phyloP scores from a whole-genome alignment of 163 green algal species.

The Scenedesmus sp. region DNA sequence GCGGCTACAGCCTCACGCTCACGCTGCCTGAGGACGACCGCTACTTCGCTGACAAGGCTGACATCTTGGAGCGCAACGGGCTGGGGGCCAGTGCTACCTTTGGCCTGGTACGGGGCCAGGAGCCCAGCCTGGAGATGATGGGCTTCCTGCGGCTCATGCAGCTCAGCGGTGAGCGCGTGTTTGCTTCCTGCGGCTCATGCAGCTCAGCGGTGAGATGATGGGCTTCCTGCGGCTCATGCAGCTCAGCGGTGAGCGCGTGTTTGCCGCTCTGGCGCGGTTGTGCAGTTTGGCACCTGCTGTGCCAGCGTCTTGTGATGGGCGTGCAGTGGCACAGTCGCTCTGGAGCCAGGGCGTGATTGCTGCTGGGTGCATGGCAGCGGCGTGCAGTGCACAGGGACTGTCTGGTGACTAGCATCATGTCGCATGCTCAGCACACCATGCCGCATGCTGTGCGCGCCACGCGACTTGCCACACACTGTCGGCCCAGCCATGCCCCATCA shows the following conservation, averaged over 20 bases:
- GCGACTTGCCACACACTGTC: too few relatives aligned
- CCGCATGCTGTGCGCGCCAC: not conserved
- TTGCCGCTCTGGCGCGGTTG: too few relatives aligned
- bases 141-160: slow-evolving; percentile 86
- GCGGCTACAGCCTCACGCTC: slow-evolving; percentile 80
- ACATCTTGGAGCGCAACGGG: slow-evolving; percentile 83
- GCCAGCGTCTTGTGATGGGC: too few relatives aligned
- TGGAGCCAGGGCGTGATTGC: too few relatives aligned
- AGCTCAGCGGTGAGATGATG: slow-evolving; percentile 82
- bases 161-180: slow-evolving; percentile 79
- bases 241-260: slow-evolving; percentile 61
- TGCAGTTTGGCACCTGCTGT: not conserved
- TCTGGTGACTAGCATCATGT: not conserved
- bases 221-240: slow-evolving; percentile 85
- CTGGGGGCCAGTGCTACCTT: slow-evolving; percentile 67
- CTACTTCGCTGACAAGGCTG: slow-evolving; percentile 88
- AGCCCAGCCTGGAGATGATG: slow-evolving; percentile 73
- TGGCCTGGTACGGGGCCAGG: slow-evolving; percentile 58
- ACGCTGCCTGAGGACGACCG: slow-evolving; percentile 73
- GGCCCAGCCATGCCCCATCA: too few relatives aligned
- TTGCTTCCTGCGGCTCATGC: slow-evolving; percentile 82
- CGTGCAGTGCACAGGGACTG: too few relatives aligned
- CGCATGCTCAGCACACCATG: not conserved
- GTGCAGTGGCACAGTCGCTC: too few relatives aligned
- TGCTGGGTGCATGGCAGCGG: too few relatives aligned